phyloP scores from a whole-genome alignment of 495 filamentous ascomycete genomes.

The Neurospora sp. region DNA sequence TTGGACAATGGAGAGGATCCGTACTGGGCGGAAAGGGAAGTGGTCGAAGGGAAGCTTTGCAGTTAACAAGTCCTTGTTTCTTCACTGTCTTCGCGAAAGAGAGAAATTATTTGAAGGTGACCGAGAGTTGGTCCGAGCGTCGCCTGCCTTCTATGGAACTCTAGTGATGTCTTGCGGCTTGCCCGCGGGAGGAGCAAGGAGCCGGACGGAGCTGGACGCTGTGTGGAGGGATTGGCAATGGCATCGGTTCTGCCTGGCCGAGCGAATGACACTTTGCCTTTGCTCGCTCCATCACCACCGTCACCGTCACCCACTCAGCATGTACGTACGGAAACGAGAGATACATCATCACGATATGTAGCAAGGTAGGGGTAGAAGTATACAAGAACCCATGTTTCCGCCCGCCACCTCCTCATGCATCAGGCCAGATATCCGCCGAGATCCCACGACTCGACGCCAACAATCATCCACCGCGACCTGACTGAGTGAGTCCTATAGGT shows the following conservation, averaged over 20 bases:
- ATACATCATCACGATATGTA: background rate
- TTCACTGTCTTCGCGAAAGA: constrained; percentile 11
- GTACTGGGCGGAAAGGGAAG: background rate
- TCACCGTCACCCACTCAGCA: background rate
- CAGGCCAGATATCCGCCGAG: background rate
- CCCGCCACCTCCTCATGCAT: background rate
- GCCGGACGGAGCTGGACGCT: background rate
- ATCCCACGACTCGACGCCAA: background rate
- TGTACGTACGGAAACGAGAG: background rate
- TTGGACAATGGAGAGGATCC: constrained; percentile 5
- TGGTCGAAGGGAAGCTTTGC: constrained; percentile 20
- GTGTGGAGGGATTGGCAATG: background rate
- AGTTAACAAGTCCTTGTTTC: background rate
- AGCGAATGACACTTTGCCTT: background rate
- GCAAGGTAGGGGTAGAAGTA: background rate
- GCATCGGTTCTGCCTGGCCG: background rate
- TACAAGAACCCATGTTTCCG: background rate
- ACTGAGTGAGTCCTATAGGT: background rate
- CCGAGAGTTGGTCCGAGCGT: constrained; percentile 22
- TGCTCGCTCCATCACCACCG: background rate
- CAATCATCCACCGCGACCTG: background rate
- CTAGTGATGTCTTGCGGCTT: background rate
- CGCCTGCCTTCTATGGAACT: background rate
- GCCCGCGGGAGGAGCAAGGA: background rate
- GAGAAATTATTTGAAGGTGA: constrained; percentile 24